Evolutionary conservation across 108 stramenopile genomes (phyloP).

Genomic region (Discostella stelligeroides): DNA sequence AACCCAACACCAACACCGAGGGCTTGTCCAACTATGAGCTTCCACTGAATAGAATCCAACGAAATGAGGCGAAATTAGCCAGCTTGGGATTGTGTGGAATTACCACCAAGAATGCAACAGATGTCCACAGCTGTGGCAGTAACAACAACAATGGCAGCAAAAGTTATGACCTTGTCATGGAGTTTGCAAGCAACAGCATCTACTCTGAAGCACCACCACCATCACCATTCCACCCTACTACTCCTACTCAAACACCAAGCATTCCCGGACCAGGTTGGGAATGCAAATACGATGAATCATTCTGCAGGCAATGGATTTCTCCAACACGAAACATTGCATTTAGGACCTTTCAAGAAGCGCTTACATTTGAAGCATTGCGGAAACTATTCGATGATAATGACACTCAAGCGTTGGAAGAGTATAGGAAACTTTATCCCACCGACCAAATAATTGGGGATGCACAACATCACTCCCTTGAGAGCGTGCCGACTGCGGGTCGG

Average conservation of each 20-base stretch:
- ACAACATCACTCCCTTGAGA: too few relatives aligned
- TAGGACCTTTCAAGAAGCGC: not conserved
- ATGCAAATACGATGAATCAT: not conserved
- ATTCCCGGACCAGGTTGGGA: slow-evolving; percentile 8
- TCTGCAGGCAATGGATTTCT: not conserved
- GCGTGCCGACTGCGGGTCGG: too few relatives aligned
- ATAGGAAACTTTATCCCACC: not conserved
- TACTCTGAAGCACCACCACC: too few relatives aligned
- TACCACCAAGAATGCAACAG: not conserved
- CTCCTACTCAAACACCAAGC: too few relatives aligned
- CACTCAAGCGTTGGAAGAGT: slow-evolving; percentile 2
- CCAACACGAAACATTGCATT: slow-evolving; percentile 5
- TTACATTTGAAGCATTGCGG: not conserved
- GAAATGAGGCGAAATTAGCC: slow-evolving; percentile 11
- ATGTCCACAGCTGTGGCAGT: not conserved
- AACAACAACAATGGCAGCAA: not conserved
- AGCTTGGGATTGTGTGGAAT: slow-evolving; percentile 8
- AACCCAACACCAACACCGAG: not conserved
- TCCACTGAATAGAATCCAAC: not conserved
- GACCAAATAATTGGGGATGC: too few relatives aligned
- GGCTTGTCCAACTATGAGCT: slow-evolving; percentile 15
- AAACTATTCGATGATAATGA: not conserved
- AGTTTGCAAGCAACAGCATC: not conserved
- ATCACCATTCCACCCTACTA: too few relatives aligned
- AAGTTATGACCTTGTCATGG: not conserved